Conservation (phyloP, 2,329 filamentous ascomycete genomes). For the Colletotrichum abscissum region DNA sequence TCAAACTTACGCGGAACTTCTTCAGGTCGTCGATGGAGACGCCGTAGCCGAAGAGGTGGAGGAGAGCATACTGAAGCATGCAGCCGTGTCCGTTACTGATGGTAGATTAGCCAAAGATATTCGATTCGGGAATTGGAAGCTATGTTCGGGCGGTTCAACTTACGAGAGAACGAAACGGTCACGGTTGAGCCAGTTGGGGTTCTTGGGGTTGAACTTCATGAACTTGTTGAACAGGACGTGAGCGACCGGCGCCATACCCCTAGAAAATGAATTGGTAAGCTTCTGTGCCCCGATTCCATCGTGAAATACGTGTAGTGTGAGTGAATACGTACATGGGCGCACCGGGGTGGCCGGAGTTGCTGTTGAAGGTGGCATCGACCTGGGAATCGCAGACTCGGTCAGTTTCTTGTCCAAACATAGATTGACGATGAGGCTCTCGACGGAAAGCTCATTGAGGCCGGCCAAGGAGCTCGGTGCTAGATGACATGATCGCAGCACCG, state of each 20-base stretch:
- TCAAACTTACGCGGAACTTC: slow-evolving; percentile 85
- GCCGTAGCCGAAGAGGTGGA: slow-evolving; percentile 94
- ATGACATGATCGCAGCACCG: slow-evolving; percentile 20
- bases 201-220: slow-evolving; percentile 99
- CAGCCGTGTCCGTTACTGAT: slow-evolving; percentile 95
- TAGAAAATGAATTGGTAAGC: slow-evolving; percentile 50
- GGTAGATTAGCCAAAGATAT: background rate
- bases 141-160: slow-evolving; percentile 54
- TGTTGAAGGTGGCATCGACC: slow-evolving; percentile 96
- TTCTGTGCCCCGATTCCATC: background rate
- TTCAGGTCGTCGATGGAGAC: slow-evolving; percentile 92
- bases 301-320: background rate
- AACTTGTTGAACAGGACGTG: slow-evolving; percentile 99
- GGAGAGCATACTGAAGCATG: slow-evolving; percentile 99
- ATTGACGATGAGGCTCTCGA: background rate
- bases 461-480: background rate
- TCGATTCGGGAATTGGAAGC: background rate
- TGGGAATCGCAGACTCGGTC: slow-evolving; percentile 53
- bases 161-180: slow-evolving; percentile 99
- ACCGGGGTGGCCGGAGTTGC: slow-evolving; percentile 98
- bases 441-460: background rate
- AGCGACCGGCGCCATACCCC: slow-evolving; percentile 90
- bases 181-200: slow-evolving; percentile 95
- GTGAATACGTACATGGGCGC: slow-evolving; percentile 83
- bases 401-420: background rate